phyloP scores from a whole-genome alignment of 345 rosid genomes.

The Rhodamnia argentea region DNA sequence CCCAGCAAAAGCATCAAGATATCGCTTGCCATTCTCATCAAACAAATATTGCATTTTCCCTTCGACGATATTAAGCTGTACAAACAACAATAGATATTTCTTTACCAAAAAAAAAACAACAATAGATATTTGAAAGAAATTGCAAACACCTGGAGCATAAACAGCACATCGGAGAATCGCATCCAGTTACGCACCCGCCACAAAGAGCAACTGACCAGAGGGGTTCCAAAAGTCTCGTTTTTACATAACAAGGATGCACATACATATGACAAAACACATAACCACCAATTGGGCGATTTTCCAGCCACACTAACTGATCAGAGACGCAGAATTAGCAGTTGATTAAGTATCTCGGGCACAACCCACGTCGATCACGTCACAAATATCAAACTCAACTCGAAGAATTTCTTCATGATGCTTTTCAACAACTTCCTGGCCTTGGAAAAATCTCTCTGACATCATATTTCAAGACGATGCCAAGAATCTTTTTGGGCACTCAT shows the following conservation, averaged over 20 bases:
- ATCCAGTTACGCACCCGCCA: background rate
- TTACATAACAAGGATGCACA: background rate
- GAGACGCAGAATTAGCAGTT: background rate
- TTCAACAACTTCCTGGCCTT: background rate
- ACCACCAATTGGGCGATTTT: background rate
- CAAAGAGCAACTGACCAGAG: background rate
- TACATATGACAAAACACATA: background rate
- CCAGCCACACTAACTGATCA: background rate
- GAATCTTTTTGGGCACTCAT: background rate
- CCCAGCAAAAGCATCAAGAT: slow-evolving; percentile 87
- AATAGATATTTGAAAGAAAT: background rate
- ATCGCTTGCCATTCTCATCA: slow-evolving; percentile 73
- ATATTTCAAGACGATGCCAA: background rate
- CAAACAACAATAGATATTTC: background rate
- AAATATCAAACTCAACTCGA: background rate
- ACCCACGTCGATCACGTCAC: background rate
- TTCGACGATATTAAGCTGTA: slow-evolving; percentile 81
- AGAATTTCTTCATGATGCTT: background rate
- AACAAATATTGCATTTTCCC: slow-evolving; percentile 97
- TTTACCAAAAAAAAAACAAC: no score
- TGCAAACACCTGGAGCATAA: background rate
- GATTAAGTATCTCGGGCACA: background rate
- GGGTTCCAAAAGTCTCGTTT: background rate
- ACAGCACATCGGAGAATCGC: background rate
- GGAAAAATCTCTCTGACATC: background rate